Evolutionary conservation across 495 filamentous ascomycete genomes (phyloP), one percentile per base, ranked within the genome.

Genomic region (Bacidia rubella): DNA sequence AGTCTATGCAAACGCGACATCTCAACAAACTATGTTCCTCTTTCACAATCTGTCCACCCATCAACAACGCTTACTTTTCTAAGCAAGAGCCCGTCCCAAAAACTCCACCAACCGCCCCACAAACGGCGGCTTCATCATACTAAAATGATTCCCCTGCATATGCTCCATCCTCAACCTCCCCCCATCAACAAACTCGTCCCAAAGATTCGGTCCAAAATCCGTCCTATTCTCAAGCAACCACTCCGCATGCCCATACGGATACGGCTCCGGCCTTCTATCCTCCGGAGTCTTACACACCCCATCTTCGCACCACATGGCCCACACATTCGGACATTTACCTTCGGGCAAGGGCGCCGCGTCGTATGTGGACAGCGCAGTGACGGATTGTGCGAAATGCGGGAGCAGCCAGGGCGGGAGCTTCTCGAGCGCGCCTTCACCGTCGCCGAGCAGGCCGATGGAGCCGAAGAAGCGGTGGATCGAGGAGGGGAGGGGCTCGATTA

Each of bases 381-480:
- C 84, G 41, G 85, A 84, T 19, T 83, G 78, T 2, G 78, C 69
- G 68, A 94, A 94, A 66, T 94, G 87, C 44, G 87, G 86, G 0
- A 92, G 77, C 3, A 94, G 76, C 87, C 87, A 94, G 9, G 70
- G 71, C 3, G 77, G 87, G 47, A 80, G 76, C 65, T 79, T 83
- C 60, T 75, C 62, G 58, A 68, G 75, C 54, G 52, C 53, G 21
- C 70, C 78, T 21, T 57, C 68, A 49, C 70, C 70, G 38, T 84
- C 82, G 39, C 86, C 86, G 44, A 94, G 83, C 5, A 94, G 79
- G 43, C 87, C 86, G 55, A 90, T 84, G 7, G 75, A 70, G 51
- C 83, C 81, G 62, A 90, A 88, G 76, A 84, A 92, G 54, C 74
- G 71, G 63, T 90, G 86, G 0, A 94, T 77, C 15, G 82, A 76